Evolutionary conservation across 2,329 filamentous ascomycete genomes (phyloP), one percentile per base, ranked within the genome.

Genomic region (Sarocladiaceae sp.): DNA sequence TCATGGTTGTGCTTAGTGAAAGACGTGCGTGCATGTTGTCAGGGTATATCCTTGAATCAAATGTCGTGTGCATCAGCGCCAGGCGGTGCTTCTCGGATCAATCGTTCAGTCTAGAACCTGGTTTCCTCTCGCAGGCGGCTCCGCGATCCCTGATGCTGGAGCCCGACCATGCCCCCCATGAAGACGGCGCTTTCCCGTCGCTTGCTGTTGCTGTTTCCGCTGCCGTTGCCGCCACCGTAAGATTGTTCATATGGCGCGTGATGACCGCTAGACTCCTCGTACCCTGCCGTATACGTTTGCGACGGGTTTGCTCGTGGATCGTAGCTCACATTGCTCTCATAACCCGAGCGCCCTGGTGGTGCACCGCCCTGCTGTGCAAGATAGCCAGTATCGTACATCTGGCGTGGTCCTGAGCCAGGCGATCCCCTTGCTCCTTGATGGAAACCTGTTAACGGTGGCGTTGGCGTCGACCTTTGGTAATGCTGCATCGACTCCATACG

Each of bases 121-220:
- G 67, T 68, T 57, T 78, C 74, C 49, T 79, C 74, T 29, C 74
- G 66, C 26, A 78, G 62, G 10, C 74, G 74, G 51, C 73, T 76
- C 55, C 70, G 73, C 0, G 72, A 74, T 31, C 63, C 62, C 51
- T 77, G 74, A 16, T 70, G 67, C 44, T 67, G 72, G 24, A 76
- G 58, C 20, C 69, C 67, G 42, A 63, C 58, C 51, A 72, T 65
- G 16, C 65, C 65, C 47, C 73, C 67, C 55, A 74, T 68, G 48
- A 80, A 77, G 59, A 83, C 77, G 35, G 69, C 66, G 53, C 80
- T 83, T 60, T 83, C 79, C 41, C 80, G 72, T 40, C 77, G 68
- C 55, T 70, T 75, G 32, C 66, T 74, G 27, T 29, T 29, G n/a
- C n/a, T n/a, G n/a, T n/a, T n/a, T n/a, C n/a, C n/a, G n/a, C 37